Evolutionary conservation across 257 asterid genomes (phyloP).

Genomic region (Handroanthus guayacan): DNA sequence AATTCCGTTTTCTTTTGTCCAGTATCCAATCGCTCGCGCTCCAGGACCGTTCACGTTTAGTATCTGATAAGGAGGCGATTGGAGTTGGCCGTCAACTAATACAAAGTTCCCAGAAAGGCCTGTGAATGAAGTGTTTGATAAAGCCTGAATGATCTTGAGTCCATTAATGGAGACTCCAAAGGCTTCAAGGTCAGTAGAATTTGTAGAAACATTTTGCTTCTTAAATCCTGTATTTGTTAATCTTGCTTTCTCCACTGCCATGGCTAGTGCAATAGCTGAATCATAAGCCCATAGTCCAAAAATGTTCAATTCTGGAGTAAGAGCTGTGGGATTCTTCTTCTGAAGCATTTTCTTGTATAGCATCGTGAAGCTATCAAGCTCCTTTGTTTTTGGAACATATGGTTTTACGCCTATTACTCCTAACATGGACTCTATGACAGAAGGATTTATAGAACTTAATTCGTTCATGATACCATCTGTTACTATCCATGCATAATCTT

Average conservation of each 20-base stretch:
- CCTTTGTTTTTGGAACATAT: constrained; percentile 29
- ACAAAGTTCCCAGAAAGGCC: constrained; percentile 55
- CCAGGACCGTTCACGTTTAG: constrained; percentile 51
- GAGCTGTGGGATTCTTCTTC: not conserved
- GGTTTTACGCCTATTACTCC: constrained; percentile 50
- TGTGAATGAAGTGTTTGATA: constrained; percentile 37
- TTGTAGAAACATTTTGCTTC: constrained; percentile 16
- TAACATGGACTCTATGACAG: constrained; percentile 37
- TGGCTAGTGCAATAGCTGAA: constrained; percentile 43
- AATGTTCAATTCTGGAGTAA: constrained; percentile 32
- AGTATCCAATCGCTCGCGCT: constrained; percentile 48
- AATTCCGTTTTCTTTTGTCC: constrained; percentile 51
- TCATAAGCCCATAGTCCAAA: constrained; percentile 52
- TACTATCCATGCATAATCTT: constrained; percentile 46
- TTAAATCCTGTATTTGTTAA: not conserved
- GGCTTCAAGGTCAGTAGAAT: constrained; percentile 41
- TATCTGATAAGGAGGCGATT: constrained; percentile 50
- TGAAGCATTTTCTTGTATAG: constrained; percentile 24
- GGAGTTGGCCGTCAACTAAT: constrained; percentile 52
- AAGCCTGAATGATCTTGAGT: constrained; percentile 36
- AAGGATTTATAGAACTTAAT: constrained; percentile 31
- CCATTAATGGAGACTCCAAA: constrained; percentile 45
- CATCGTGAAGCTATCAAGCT: constrained; percentile 32
- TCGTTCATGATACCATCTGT: constrained; percentile 42
- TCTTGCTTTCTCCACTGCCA: constrained; percentile 44